Percentiles rank a stretch among this genome's conserved stretches.
phyloP scores from a whole-genome alignment of 306 rosid genomes.

The Erythrophleum fordii region DNA sequence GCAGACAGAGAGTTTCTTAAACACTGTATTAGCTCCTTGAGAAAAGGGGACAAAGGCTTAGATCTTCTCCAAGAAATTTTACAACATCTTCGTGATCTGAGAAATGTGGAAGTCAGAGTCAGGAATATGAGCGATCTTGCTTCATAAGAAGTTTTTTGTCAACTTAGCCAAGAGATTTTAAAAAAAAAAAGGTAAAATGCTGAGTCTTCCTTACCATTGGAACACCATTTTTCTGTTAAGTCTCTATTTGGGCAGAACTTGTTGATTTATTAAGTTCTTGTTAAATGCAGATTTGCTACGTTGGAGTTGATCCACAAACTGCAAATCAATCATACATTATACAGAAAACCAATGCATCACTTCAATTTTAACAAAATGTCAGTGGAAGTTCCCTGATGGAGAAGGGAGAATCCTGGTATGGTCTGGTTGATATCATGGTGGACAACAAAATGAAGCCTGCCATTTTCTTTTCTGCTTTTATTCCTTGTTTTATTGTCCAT shows the following conservation, averaged over 20 bases:
- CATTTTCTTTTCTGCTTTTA: neutral
- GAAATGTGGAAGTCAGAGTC: conserved; percentile 74
- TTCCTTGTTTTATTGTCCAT: conserved; percentile 46
- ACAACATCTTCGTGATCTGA: conserved; percentile 93
- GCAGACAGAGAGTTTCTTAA: conserved; percentile 93
- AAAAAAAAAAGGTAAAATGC: conserved; percentile 45
- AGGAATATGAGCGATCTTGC: conserved; percentile 58
- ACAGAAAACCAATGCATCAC: conserved; percentile 42
- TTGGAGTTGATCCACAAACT: conserved; percentile 43
- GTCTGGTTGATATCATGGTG: conserved; percentile 52
- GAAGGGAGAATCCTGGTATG: conserved; percentile 64
- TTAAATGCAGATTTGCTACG: conserved; percentile 45
- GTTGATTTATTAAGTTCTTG: conserved; percentile 16
- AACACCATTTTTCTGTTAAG: neutral
- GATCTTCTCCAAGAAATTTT: conserved; percentile 60
- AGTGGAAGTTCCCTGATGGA: conserved; percentile 61
- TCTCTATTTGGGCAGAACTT: neutral
- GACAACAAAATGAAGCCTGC: conserved; percentile 53
- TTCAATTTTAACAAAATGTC: conserved; percentile 45
- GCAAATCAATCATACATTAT: conserved; percentile 44
- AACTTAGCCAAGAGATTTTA: conserved; percentile 28
- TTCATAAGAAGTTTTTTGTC: conserved; percentile 41
- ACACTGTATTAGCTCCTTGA: conserved; percentile 85
- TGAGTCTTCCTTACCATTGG: neutral
- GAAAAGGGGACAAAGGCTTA: conserved; percentile 91